Percentiles rank a stretch among this genome's conserved stretches.
phyloP scores from a whole-genome alignment of 139 green algal genomes.

The Volvox reticuliferus region DNA sequence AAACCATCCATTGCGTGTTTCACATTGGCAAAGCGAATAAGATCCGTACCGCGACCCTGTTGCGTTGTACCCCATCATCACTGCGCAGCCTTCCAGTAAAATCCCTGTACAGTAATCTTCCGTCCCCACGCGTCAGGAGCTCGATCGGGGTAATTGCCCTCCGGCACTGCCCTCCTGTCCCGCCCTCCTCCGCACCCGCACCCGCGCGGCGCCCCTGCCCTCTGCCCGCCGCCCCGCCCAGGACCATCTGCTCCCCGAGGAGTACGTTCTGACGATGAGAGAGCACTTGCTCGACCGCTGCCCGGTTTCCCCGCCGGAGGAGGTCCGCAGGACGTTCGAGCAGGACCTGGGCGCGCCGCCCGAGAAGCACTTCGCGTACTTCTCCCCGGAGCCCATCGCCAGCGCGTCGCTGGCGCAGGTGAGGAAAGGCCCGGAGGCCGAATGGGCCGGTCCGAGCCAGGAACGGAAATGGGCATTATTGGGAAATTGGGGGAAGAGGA shows the following conservation, averaged over 20 bases:
- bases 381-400: slow-evolving; percentile 77
- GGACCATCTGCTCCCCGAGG: slow-evolving; percentile 91
- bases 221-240: slow-evolving; percentile 53
- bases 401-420: slow-evolving; percentile 89
- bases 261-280: slow-evolving; percentile 92
- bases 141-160: neutral
- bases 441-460: neutral
- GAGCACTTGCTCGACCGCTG: slow-evolving; percentile 89
- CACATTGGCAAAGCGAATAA: no score
- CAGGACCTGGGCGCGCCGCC: slow-evolving; percentile 72
- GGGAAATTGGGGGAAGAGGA: no score
- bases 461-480: no score
- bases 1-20: no score
- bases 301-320: slow-evolving; percentile 58
- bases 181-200: neutral
- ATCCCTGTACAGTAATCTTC: no score
- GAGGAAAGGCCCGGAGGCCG: neutral
- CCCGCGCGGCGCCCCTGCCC: no score
- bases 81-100: no score
- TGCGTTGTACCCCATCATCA: no score
- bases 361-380: slow-evolving; percentile 75
- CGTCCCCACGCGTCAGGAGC: no score
- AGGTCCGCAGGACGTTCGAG: slow-evolving; percentile 58
- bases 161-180: no score
- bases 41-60: no score